These are phyloP conservation scores for Penicillium bialowiezense DNA, from an alignment of 495 filamentous ascomycete species.

Conservation along the genomic window DNA sequence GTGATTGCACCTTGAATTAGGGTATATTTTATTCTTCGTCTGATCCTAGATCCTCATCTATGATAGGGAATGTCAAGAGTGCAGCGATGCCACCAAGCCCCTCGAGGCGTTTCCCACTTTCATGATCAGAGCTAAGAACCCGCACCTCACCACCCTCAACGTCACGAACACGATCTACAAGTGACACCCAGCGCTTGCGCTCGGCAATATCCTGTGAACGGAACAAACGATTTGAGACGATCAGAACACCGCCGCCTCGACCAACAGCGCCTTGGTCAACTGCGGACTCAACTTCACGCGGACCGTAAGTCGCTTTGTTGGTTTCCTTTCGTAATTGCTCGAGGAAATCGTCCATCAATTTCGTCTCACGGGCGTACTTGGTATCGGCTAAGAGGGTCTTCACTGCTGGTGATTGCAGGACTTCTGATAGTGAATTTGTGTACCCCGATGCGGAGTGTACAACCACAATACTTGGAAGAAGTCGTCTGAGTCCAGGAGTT, in stretches of 20 bases:
- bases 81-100: slow-evolving; percentile 84
- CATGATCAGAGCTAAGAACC: slow-evolving; percentile 86
- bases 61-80: slow-evolving; percentile 84
- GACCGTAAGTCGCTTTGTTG: slow-evolving; percentile 88
- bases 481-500: slow-evolving; percentile 61
- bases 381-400: slow-evolving; percentile 73
- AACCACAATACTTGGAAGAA: slow-evolving; percentile 64
- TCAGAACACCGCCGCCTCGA: slow-evolving; percentile 73
- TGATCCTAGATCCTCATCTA: slow-evolving; percentile 52
- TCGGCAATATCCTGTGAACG: slow-evolving; percentile 76
- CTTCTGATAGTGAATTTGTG: slow-evolving; percentile 79
- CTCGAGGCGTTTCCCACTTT: slow-evolving; percentile 86
- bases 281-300: slow-evolving; percentile 78
- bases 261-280: slow-evolving; percentile 88
- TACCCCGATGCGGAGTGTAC: slow-evolving; percentile 85
- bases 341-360: slow-evolving; percentile 82
- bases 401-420: slow-evolving; percentile 76
- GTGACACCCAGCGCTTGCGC: slow-evolving; percentile 74
- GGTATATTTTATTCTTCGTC: slow-evolving; percentile 24
- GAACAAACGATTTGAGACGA: slow-evolving; percentile 85
- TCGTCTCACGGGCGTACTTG: slow-evolving; percentile 81
- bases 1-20: too few species aligned
- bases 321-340: slow-evolving; percentile 80
- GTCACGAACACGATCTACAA: slow-evolving; percentile 90
- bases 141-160: slow-evolving; percentile 81